Evolutionary conservation across 805 yeast species (phyloP).

Genomic region (Millerozyma acaciae): DNA sequence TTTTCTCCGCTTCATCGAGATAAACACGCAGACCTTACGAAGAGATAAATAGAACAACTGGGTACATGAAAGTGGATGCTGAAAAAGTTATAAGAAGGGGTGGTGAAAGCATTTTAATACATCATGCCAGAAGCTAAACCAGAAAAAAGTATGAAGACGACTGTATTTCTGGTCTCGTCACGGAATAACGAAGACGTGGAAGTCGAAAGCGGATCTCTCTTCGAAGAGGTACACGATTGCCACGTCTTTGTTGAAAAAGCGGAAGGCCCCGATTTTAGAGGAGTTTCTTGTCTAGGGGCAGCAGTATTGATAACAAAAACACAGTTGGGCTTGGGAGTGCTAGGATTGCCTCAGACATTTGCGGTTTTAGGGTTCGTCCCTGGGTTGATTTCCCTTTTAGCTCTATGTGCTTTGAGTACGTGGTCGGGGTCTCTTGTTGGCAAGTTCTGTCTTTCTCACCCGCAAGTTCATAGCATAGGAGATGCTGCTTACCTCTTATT

Average conservation of each 20-base stretch:
- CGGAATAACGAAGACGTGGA: background rate
- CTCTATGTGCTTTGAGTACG: slow-evolving; percentile 6
- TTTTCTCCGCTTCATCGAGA: too few relatives aligned
- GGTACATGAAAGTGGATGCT: too few relatives aligned
- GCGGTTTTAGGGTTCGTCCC: slow-evolving; percentile 9
- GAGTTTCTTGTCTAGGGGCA: slow-evolving; percentile 8
- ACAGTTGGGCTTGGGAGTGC: slow-evolving; percentile 10
- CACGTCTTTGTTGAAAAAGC: slow-evolving; percentile 6
- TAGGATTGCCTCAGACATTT: slow-evolving; percentile 9
- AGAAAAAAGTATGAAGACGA: background rate
- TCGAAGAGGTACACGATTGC: slow-evolving; percentile 3
- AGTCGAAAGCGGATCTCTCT: background rate
- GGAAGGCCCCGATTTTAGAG: slow-evolving; percentile 9
- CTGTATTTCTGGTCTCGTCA: background rate
- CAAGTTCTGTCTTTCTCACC: slow-evolving; percentile 8
- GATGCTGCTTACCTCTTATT: slow-evolving; percentile 9
- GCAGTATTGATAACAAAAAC: slow-evolving; percentile 9
- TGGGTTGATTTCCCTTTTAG: slow-evolving; percentile 8
- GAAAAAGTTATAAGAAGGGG: too few relatives aligned
- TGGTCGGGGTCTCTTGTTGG: slow-evolving; percentile 10
- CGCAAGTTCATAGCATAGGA: slow-evolving; percentile 9
- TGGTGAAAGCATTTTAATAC: too few relatives aligned
- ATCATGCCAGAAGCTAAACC: background rate
- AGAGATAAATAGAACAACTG: too few relatives aligned
- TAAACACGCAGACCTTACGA: too few relatives aligned